Base-by-base conservation (phyloP, 148 eudicot species). In the Cornus florida region DNA sequence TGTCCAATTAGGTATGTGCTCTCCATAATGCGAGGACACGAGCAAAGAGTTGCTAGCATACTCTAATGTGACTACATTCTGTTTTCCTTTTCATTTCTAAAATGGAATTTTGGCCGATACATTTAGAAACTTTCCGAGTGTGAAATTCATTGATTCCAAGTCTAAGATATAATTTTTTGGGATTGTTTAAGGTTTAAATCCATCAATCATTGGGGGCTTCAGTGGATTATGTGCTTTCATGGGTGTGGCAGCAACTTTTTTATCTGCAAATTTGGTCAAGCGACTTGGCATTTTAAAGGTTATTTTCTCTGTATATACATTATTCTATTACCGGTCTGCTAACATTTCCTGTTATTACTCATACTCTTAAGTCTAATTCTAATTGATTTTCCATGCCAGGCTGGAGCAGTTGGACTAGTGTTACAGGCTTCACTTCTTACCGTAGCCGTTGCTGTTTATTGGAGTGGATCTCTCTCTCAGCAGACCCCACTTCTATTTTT, bases 191-290 rank as follows among this genome's bases (percentile, higher is more conserved):
- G 98, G 97, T 90, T 86, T 95, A 74, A 90, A 90, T 84, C 88
- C 98, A 59, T 91, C 93, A 43, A 80, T 93, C 48, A 93, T 95
- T 78, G 97, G 98, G 46, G 94, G 79, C 68, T 95, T 95, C 83
- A 93, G 98, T 84, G 97, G 96, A 81, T 86, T 91, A 81, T 95
- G 97, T 85, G 98, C 98, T 80, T 90, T 92, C 78, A 91, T 95
- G 97, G 98, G 98, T 56, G 93, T 95, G 71, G 95, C 96, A 75
- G 98, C 98, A 64, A 95, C 98, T 74, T 91, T 91, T 84, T 69
- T 95, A 71, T 95, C 98, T 75, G 93, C 97, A 78, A 76, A 75
- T 53, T 82, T 95, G 80, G 95, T 95, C 84, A 87, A 7, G 48
- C 48, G 48, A 73, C 88, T 93, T 69, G 98, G 98, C 75, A 87